phyloP scores from a whole-genome alignment of 2,329 filamentous ascomycete genomes.

The Cryoendolithus antarcticus region DNA sequence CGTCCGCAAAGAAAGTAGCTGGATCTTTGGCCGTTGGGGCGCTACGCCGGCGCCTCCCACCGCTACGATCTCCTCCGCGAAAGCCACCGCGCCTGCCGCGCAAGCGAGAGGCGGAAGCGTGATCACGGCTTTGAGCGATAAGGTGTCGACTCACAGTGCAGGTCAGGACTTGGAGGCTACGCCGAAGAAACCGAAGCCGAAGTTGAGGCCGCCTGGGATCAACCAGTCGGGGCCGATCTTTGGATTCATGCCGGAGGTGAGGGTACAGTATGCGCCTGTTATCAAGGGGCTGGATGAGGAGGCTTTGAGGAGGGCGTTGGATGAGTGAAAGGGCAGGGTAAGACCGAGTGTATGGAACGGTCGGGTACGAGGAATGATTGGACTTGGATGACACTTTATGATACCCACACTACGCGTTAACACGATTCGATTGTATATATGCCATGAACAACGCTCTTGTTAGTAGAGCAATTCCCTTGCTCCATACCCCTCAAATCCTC shows the following conservation, averaged over 20 bases:
- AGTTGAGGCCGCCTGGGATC: constrained; percentile 53
- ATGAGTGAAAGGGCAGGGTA: constrained; percentile 6
- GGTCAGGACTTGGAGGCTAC: constrained; percentile 20
- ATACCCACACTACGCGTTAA: too few relatives aligned
- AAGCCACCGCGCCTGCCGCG: constrained; percentile 2
- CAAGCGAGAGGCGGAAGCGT: not conserved
- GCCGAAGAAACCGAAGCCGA: constrained; percentile 22
- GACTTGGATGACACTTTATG: too few relatives aligned
- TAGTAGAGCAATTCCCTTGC: too few relatives aligned
- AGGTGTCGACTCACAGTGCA: constrained; percentile 1
- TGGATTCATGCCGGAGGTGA: constrained; percentile 51
- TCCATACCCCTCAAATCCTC: constrained; percentile 24
- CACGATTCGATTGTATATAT: too few relatives aligned
- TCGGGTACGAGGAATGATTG: too few relatives aligned
- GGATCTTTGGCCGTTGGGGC: constrained; percentile 54
- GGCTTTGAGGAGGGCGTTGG: constrained; percentile 35
- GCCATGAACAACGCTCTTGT: too few relatives aligned
- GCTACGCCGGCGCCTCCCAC: constrained; percentile 33
- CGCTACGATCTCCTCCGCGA: constrained; percentile 5
- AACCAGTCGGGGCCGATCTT: constrained; percentile 67
- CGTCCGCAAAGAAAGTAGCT: constrained; percentile 48
- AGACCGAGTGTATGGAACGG: constrained; percentile 7
- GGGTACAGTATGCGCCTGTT: constrained; percentile 39
- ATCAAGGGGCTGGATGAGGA: constrained; percentile 47
- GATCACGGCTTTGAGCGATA: constrained; percentile 3